phyloP scores from a whole-genome alignment of 106 monocot genomes.

The Allium sativum region DNA sequence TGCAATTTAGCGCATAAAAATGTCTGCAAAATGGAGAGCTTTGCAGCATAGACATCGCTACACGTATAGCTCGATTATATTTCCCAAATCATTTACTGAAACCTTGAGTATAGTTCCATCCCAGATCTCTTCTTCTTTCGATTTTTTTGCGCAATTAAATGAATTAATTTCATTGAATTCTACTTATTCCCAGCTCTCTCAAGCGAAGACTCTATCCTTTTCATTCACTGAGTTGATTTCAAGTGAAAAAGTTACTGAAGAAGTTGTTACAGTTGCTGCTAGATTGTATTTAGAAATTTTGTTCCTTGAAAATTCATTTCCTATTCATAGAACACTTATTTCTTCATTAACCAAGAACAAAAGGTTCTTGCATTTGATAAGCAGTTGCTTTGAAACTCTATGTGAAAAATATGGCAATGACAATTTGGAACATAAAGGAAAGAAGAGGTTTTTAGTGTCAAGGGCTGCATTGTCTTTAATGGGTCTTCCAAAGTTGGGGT shows the following conservation, averaged over 20 bases:
- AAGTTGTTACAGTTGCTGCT: slow-evolving; percentile 17
- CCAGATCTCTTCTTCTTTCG: slow-evolving; percentile 8
- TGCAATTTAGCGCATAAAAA: slow-evolving; percentile 8
- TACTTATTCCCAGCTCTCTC: slow-evolving; percentile 61
- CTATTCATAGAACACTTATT: slow-evolving; percentile 84
- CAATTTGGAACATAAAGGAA: slow-evolving; percentile 21
- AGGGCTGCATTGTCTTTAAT: slow-evolving; percentile 72
- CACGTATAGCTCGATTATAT: slow-evolving; percentile 80
- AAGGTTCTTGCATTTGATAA: slow-evolving; percentile 32
- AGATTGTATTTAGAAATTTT: slow-evolving; percentile 63
- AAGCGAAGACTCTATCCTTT: slow-evolving; percentile 51
- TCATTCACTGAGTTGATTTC: slow-evolving; percentile 50
- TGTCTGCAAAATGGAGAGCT: slow-evolving; percentile 97
- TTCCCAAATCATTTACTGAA: slow-evolving; percentile 51
- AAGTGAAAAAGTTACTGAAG: slow-evolving; percentile 9
- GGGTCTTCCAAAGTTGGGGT: slow-evolving; percentile 75
- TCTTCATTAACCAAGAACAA: slow-evolving; percentile 58
- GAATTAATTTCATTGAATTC: slow-evolving; percentile 48
- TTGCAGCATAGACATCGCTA: slow-evolving; percentile 86
- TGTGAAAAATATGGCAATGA: slow-evolving; percentile 38
- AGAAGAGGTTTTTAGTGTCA: slow-evolving; percentile 53
- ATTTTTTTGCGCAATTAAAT: slow-evolving; percentile 39
- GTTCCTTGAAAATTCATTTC: slow-evolving; percentile 92
- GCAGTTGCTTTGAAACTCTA: slow-evolving; percentile 35
- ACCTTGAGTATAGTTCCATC: slow-evolving; percentile 22